phyloP scores from a whole-genome alignment of 805 yeast species.

The Yamadazyma insecticola region DNA sequence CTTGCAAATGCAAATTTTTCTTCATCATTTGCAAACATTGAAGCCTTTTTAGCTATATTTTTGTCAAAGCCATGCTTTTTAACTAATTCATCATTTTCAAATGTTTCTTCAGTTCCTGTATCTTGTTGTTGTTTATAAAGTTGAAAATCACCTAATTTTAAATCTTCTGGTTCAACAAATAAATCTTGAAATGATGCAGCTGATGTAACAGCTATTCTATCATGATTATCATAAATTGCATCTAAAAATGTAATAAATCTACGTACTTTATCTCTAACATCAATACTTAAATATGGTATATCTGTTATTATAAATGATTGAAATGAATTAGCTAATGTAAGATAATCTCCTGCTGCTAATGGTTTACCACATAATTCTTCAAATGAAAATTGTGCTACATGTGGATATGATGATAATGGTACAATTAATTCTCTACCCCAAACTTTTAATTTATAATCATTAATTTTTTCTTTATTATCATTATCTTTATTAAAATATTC shows the following conservation, averaged over 20 bases:
- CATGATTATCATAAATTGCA: slow-evolving; percentile 90
- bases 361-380: slow-evolving; percentile 83
- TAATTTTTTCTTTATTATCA: slow-evolving; percentile 15
- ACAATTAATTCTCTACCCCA: slow-evolving; percentile 87
- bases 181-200: slow-evolving; percentile 81
- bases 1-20: slow-evolving; percentile 96
- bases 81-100: slow-evolving; percentile 58
- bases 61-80: slow-evolving; percentile 74
- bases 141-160: slow-evolving; percentile 43
- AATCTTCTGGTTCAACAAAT: slow-evolving; percentile 76
- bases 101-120: slow-evolving; percentile 31
- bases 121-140: slow-evolving; percentile 38
- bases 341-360: slow-evolving; percentile 90
- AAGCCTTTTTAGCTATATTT: slow-evolving; percentile 63
- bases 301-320: slow-evolving; percentile 84
- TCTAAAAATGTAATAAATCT: slow-evolving; percentile 92
- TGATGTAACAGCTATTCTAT: slow-evolving; percentile 82
- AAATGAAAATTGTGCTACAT: slow-evolving; percentile 88
- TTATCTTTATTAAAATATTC: slow-evolving; percentile 67
- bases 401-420: slow-evolving; percentile 70
- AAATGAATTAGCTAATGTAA: slow-evolving; percentile 73
- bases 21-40: slow-evolving; percentile 86
- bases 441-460: slow-evolving; percentile 42
- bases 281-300: slow-evolving; percentile 77
- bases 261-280: slow-evolving; percentile 78